Evolutionary conservation across 176 grass and related monocot genomes (phyloP).

Genomic region (Thinopyrum elongatum): DNA sequence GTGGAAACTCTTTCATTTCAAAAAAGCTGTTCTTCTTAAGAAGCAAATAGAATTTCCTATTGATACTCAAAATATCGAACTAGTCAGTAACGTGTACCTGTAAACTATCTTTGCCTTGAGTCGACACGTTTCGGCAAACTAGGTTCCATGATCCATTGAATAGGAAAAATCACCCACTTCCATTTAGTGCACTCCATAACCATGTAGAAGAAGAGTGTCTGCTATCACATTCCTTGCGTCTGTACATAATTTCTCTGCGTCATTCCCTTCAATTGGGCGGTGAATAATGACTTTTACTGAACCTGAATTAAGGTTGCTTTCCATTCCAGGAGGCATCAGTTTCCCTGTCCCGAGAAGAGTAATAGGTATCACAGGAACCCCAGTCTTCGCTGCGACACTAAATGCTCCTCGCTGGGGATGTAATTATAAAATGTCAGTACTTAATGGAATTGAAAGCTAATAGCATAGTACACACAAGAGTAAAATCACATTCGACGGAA

Average conservation of each 20-base stretch:
- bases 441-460: neutral
- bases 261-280: constrained; percentile 50
- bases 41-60: neutral
- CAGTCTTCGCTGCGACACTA: constrained; percentile 83
- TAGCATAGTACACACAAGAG: neutral
- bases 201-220: constrained; percentile 61
- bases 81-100: constrained; percentile 24
- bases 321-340: constrained; percentile 92
- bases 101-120: neutral
- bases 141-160: neutral
- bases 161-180: constrained; percentile 12
- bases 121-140: neutral
- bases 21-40: neutral
- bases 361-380: constrained; percentile 80
- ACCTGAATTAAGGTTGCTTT: constrained; percentile 70
- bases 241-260: constrained; percentile 65
- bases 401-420: constrained; percentile 85
- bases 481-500: neutral
- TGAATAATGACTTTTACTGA: constrained; percentile 89
- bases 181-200: constrained; percentile 58
- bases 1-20: neutral
- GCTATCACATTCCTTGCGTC: constrained; percentile 74
- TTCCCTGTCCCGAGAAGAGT: constrained; percentile 84
- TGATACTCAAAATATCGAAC: neutral
- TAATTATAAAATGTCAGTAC: constrained; percentile 21